phyloP scores from a whole-genome alignment of 2,329 filamentous ascomycete species.

The Diplodia corticola region DNA sequence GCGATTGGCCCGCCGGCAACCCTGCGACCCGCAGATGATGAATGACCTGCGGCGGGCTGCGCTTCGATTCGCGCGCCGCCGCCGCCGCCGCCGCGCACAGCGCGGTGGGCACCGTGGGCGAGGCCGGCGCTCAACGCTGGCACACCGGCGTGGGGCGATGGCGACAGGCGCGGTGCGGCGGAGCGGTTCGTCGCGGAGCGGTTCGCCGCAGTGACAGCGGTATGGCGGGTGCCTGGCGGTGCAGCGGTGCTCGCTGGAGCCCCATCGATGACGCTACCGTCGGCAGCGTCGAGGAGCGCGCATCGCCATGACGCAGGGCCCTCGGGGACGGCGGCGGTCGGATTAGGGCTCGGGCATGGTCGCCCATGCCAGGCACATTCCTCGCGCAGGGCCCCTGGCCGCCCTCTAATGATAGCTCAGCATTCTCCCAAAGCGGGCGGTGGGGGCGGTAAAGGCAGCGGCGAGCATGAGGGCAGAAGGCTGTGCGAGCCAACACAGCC shows the following conservation, averaged over 20 bases:
- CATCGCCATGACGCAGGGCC: conserved; percentile 14
- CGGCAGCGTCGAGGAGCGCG: not conserved
- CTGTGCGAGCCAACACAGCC: conserved; percentile 18
- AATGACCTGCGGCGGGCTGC: not conserved
- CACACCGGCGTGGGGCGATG: not conserved
- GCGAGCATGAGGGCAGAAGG: conserved; percentile 14
- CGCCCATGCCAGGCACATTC: conserved; percentile 15
- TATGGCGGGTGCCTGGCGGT: conserved; percentile 11
- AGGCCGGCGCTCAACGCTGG: too few species aligned
- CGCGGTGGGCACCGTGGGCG: too few species aligned
- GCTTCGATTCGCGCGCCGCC: not conserved
- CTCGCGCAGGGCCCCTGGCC: not conserved
- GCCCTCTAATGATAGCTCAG: conserved; percentile 19
- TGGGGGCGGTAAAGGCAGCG: conserved; percentile 20
- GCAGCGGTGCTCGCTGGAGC: too few species aligned
- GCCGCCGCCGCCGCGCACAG: too few species aligned
- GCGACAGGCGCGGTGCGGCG: not conserved
- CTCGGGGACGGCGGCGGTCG: conserved; percentile 14
- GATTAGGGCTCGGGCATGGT: conserved; percentile 7
- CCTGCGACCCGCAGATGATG: not conserved
- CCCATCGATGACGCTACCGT: not conserved
- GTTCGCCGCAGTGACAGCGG: not conserved
- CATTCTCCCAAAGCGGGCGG: conserved; percentile 20
- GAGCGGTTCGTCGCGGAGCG: not conserved
- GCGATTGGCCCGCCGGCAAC: not conserved